A percentile compares a stretch with the other conserved stretches of the same genome.
Evolutionary conservation across 306 rosid genomes (phyloP).

Genomic region (Lagenaria siceraria): DNA sequence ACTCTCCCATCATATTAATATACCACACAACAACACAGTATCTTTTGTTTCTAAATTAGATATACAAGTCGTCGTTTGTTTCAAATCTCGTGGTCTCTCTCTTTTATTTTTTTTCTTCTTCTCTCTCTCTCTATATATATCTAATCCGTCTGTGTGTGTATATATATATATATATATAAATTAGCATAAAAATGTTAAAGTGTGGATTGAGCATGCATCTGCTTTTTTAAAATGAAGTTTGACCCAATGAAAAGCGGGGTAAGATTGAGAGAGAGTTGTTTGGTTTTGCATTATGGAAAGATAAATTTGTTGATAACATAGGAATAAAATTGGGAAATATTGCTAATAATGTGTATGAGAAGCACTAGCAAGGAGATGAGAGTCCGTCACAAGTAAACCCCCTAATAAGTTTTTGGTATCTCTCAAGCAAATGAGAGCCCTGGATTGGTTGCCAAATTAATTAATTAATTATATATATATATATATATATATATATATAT

Average conservation of each 20-base stretch:
- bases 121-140: too few relatives aligned
- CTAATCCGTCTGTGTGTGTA: too few relatives aligned
- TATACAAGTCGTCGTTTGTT: neutral
- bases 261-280: neutral
- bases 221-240: neutral
- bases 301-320: neutral
- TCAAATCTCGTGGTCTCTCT: too few relatives aligned
- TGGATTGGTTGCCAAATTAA: too few relatives aligned
- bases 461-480: too few relatives aligned
- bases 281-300: constrained; percentile 1
- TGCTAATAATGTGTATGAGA: neutral
- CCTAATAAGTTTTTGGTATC: neutral
- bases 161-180: too few relatives aligned
- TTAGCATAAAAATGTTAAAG: neutral
- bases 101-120: too few relatives aligned
- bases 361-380: neutral
- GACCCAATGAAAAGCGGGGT: neutral
- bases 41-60: neutral
- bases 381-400: neutral
- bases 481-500: too few relatives aligned
- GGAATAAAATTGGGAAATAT: neutral
- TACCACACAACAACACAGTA: neutral
- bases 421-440: too few relatives aligned
- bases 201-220: too few relatives aligned
- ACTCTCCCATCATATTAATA: neutral